Evolutionary conservation across 2,329 filamentous ascomycete genomes (phyloP), one percentile per base, ranked within the genome.

Genomic region (Colletotrichum graminicola): DNA sequence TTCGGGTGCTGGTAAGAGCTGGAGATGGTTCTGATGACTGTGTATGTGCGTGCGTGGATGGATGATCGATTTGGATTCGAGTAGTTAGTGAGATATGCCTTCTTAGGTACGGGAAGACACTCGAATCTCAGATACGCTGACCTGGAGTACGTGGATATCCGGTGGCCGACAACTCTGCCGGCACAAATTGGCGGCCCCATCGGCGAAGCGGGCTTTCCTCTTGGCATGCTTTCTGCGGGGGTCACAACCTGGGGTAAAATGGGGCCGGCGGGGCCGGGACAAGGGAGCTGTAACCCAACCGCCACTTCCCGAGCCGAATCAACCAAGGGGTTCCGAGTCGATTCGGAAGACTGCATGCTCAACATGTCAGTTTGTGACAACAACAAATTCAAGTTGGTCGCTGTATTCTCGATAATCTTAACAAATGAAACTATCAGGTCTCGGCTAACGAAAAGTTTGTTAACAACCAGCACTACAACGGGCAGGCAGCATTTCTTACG

Each of bases 271-370:
- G 68, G 68, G 68, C 64, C 64, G 68, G 3, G 3, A 6, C 16
- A 11, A 29, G 14, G 26, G 36, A 18, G 26, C 49, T 12, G 32
- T 26, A 3, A 1, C 14, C 10, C 5, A n/a, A 3, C 64, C 51
- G 29, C 68, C 68, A 71, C 68, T 62, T 71, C 36, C 68, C 68
- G 68, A 67, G 14, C 68, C 64, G 64, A 62, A 47, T 23, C 29
- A n/a, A 51, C 64, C 68, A 64, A 34, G 34, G n/a, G 11, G 43
- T 41, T 21, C 61, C 47, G 23, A 54, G n/a, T 6, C 16, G 26
- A 18, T 23, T 32, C 29, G 16, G 11, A 29, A 39, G 34, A 41
- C 23, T 16, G 49, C 34, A 41, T 47, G 45, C 45, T 47, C 43
- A 41, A 54, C 23, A 11, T 23, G 18, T 11, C 23, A n/a, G 8